Evolutionary conservation across 345 rosid species (phyloP).

Genomic region (Sonneratia alba): DNA sequence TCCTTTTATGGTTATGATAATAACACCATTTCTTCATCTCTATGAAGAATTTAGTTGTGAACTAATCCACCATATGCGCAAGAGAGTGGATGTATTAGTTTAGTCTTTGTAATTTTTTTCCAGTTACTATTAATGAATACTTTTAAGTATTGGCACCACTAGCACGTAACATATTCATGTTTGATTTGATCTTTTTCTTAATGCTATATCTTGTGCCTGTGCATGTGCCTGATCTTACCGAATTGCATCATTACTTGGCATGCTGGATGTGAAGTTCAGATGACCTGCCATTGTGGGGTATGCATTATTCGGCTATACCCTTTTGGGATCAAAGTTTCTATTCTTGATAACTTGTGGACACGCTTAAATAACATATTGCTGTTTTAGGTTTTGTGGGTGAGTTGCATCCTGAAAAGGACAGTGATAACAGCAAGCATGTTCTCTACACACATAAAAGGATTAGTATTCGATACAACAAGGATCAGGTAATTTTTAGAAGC

Average conservation of each 20-base stretch:
- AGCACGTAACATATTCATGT: neutral
- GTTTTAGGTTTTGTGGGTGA: slow-evolving; percentile 83
- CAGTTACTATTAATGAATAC: neutral
- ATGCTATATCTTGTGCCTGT: neutral
- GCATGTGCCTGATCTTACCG: slow-evolving; percentile 6
- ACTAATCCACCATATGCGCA: neutral
- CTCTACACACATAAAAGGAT: slow-evolving; percentile 74
- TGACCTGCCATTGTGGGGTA: slow-evolving; percentile 95
- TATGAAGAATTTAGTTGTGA: neutral
- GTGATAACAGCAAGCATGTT: slow-evolving; percentile 63
- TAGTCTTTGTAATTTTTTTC: neutral
- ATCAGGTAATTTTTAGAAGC: slow-evolving; percentile 42
- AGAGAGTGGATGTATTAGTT: neutral
- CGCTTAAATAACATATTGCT: slow-evolving; percentile 1
- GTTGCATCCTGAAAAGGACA: slow-evolving; percentile 64
- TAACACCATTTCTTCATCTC: neutral
- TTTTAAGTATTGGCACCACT: neutral
- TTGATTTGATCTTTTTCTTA: neutral
- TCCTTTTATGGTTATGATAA: neutral
- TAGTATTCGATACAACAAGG: slow-evolving; percentile 53
- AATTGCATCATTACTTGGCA: slow-evolving; percentile 14
- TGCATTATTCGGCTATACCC: slow-evolving; percentile 11
- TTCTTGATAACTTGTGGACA: neutral
- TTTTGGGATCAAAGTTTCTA: neutral
- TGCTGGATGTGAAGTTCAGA: slow-evolving; percentile 45